A percentile compares a stretch with the other conserved stretches of the same genome.
phyloP scores from a whole-genome alignment of 208 protist species.

The Vickermania ingenoplastis region DNA sequence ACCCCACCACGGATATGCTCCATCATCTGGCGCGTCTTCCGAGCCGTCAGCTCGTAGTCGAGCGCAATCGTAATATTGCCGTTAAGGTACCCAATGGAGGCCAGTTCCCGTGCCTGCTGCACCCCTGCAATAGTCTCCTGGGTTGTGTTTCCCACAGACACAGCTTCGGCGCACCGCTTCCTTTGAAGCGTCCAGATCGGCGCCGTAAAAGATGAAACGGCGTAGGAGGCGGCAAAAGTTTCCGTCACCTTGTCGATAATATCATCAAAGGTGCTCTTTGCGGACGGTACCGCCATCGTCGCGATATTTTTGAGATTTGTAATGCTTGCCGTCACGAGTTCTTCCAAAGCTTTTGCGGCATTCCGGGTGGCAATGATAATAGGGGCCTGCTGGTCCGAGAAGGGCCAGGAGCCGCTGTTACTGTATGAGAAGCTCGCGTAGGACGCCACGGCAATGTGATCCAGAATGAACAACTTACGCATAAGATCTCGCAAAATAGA shows the following conservation, averaged over 20 bases:
- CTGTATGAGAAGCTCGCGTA: neutral
- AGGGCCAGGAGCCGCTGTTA: neutral
- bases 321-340: neutral
- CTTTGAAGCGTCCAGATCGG: neutral
- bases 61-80: neutral
- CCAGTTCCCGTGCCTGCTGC: neutral
- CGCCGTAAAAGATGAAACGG: neutral
- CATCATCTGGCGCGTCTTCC: constrained; percentile 1
- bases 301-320: neutral
- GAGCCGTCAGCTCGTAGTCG: neutral
- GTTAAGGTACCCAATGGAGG: neutral
- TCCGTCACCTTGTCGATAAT: neutral
- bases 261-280: neutral
- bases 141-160: neutral
- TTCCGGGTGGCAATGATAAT: neutral
- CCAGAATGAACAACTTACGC: constrained; percentile 2
- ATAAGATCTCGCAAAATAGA: neutral
- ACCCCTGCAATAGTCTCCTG: neutral
- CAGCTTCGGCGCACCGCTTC: neutral
- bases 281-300: neutral
- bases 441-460: constrained; percentile 2
- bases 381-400: neutral
- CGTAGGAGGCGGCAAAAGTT: neutral
- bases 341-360: neutral
- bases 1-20: neutral